Base-by-base conservation (phyloP, 192 early-diverging fungal species). In the Phycomyces blakesleeanus region DNA sequence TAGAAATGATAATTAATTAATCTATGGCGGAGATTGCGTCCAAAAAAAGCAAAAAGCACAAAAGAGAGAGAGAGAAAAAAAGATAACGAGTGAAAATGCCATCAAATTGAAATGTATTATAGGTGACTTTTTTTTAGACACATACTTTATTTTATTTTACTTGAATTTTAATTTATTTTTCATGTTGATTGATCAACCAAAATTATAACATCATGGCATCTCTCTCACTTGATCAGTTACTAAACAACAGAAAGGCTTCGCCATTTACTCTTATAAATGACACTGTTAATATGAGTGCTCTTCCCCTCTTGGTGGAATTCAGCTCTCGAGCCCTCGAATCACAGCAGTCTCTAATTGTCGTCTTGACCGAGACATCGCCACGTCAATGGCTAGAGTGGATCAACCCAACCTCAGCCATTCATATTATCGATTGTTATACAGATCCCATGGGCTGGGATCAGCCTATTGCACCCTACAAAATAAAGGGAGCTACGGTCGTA, bases 401-500 rank as follows among this genome's bases (percentile, higher is more conserved):
- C 40, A 4, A 41, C 5, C 37, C 42, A 10, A n/a, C 22, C 10
- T 15, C 40, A 14, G 20, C 29, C 14, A 42, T 72, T 7, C 42
- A 21, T 6, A 66, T 74, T 5, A 44, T 66, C 16, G 73, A 74
- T 26, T 58, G 63, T 22, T 74, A 64, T 50, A 57, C 67, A 15
- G 61, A 69, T 57, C 73, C 72, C 8, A n/a, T 56, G n/a, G 72
- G 67, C 4, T 74, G 72, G 72, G 63, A 74, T 18, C 18, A 57
- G 1, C 12, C 12, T 24, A 24, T 1, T 14, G 14, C n/a, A 14
- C 0, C 67, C 25, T 34, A 55, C 25, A 51, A 26, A n/a, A 26
- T 7, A 37, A 18, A 40, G 29, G 27, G 3, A 16, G 49, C 29
- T 34, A 34, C 29, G 7, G 29, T 34, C 29, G 29, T 34, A 34